These are phyloP conservation scores for Asclepias syriaca DNA, from an alignment of 257 asterid species.

Conservation along the genomic window DNA sequence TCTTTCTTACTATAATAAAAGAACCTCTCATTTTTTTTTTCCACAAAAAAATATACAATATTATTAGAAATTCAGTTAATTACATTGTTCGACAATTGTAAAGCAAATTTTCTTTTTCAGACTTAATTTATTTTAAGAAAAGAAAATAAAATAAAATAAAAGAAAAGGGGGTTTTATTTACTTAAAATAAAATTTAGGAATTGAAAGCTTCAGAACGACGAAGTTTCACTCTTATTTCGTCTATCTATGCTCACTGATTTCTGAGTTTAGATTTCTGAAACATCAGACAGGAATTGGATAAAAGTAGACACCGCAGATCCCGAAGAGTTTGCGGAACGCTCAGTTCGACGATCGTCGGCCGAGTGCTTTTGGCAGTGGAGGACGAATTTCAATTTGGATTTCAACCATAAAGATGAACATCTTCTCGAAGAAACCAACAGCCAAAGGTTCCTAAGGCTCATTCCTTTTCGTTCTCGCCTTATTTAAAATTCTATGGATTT, in stretches of 20 bases:
- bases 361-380: not conserved
- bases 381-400: not conserved
- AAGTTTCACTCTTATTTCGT: not conserved
- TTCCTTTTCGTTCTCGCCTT: not conserved
- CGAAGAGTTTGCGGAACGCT: not conserved
- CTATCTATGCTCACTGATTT: not conserved
- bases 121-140: too few species aligned
- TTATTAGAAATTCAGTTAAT: too few species aligned
- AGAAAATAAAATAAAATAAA: too few species aligned
- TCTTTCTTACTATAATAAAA: too few species aligned
- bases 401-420: slow-evolving; percentile 44
- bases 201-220: not conserved
- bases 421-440: slow-evolving; percentile 79
- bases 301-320: not conserved
- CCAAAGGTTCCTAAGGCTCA: slow-evolving; percentile 50
- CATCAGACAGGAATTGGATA: not conserved
- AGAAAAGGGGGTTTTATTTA: not conserved
- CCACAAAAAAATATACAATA: too few species aligned
- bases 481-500: not conserved
- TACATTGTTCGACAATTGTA: too few species aligned
- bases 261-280: not conserved
- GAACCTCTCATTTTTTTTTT: too few species aligned
- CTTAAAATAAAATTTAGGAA: too few species aligned
- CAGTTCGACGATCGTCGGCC: not conserved
- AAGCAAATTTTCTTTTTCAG: too few species aligned